Base-by-base conservation (phyloP, 805 yeast genomes). In the Candida tibetensis region DNA sequence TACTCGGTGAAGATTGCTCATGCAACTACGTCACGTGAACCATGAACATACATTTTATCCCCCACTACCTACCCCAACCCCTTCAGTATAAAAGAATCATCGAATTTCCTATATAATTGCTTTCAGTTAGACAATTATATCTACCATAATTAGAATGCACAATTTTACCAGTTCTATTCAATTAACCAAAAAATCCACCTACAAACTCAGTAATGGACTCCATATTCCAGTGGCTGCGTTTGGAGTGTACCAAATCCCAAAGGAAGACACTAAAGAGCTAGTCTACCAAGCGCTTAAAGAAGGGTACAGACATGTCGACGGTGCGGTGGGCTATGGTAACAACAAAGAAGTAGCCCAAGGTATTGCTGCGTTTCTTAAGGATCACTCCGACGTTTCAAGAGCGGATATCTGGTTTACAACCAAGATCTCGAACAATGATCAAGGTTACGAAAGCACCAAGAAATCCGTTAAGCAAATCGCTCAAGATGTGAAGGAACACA, bases 241-340 rank as follows among this genome's bases (percentile, higher is more conserved):
- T 14, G 86, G 87, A 1, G 72, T 78, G 4, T 80, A 73, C 58
- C 50, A 61, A 19, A 47, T 77, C 3, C 67, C 77, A 3, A 41
- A 51, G 1, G 47, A 48, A 0, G 61, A 62, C 6, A 66, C 81
- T 1, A 41, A 57, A 3, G 60, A 66, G 0, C 51, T 78, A 18
- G 82, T 79, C 0, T 67, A 72, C 47, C 55, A 68, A 21, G 93
- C 90, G 1, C 68, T 85, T 41, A 59, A 68, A 22, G 63, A 57
- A 10, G 95, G 95, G 0, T 85, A 82, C 57, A 73, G 93, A 47
- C 91, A 82, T 51, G 64, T 85, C 41, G 93, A 86, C 53, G 66
- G 82, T 14, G 95, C 95, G 5, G 78, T 72, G 7, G 58, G 59
- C n/a, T 86, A 86, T 62, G 62, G 65, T 8, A 85, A 85, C 60